Evolutionary conservation across 2,329 filamentous ascomycete species (phyloP), one percentile per base, ranked within the genome.

Genomic region (Pyricularia sp.): DNA sequence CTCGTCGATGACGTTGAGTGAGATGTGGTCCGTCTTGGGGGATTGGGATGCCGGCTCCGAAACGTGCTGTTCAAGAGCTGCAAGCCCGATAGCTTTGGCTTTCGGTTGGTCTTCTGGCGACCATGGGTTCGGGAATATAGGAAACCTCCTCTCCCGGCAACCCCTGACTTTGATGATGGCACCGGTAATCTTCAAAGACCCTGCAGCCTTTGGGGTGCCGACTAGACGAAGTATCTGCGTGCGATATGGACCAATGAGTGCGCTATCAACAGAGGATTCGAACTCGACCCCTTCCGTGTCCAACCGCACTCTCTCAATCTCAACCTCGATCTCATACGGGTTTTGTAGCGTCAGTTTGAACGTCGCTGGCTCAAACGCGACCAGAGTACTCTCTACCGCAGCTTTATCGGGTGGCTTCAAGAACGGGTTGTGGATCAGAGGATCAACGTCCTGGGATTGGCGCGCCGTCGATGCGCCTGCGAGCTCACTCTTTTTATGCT

Each of bases 391-490:
- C 66, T 92, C 86, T 13, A 83, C 78, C 1, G 81, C 79, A 28
- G 82, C 81, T 63, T 88, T 81, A 57, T 85, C 82, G 0, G 81
- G 76, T 64, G 82, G 82, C 74, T 92, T 91, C 24, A 92, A 77
- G 71, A 97, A 97, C 0, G 94, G 91, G 71, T 97, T 97, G 73
- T 97, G 96, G 65, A 99, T 90, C 70, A 99, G 96, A 0, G 94
- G 94, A 67, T 94, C 91, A 5, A 85, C 81, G 66, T 85, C 83
- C 68, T 85, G 83, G 3, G 83, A 85, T 16, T 81, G 78, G 60
- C 82, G 78, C 33, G 77, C 78, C 1, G 78, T 77, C 0, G 77
- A 76, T 3, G 78, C 78, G 9, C 81, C 82, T 0, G 82, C 81
- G 16, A 86, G 74, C 19, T 82, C 78, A 65, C 77, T 82, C 67